A percentile compares a stretch with the other conserved stretches of the same genome.
Conservation (phyloP, 1,284 basidiomycete genomes). For the Puccinia polysora region DNA sequence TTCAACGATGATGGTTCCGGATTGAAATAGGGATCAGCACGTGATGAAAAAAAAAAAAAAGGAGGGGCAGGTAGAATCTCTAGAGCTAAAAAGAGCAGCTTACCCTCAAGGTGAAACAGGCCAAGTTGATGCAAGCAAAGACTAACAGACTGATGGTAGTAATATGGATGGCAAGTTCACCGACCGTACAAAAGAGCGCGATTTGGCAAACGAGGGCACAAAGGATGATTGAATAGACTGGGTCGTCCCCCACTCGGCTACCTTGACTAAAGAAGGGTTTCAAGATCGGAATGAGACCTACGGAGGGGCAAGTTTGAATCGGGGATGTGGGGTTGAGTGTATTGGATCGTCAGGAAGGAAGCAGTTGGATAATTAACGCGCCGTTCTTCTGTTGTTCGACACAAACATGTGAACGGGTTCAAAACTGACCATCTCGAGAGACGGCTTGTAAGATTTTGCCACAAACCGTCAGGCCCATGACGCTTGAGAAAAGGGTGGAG, state of each 20-base stretch:
- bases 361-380: no score
- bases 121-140: conserved; percentile 35
- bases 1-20: neutral
- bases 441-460: conserved; percentile 38
- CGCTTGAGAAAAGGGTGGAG: conserved; percentile 21
- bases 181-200: conserved; percentile 23
- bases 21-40: neutral
- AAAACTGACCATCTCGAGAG: conserved; percentile 36
- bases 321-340: neutral
- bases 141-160: conserved; percentile 29
- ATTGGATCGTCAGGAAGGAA: no score
- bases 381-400: no score
- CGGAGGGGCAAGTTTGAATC: neutral
- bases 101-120: conserved; percentile 38
- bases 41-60: neutral
- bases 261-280: conserved; percentile 38
- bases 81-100: neutral
- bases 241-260: conserved; percentile 30
- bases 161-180: conserved; percentile 24
- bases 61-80: no score
- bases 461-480: conserved; percentile 40
- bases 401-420: no score
- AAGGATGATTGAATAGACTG: conserved; percentile 36
- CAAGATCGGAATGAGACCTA: conserved; percentile 39
- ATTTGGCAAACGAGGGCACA: conserved; percentile 33